Evolutionary conservation across 257 asterid species (phyloP).

Genomic region (Scutellaria minor): DNA sequence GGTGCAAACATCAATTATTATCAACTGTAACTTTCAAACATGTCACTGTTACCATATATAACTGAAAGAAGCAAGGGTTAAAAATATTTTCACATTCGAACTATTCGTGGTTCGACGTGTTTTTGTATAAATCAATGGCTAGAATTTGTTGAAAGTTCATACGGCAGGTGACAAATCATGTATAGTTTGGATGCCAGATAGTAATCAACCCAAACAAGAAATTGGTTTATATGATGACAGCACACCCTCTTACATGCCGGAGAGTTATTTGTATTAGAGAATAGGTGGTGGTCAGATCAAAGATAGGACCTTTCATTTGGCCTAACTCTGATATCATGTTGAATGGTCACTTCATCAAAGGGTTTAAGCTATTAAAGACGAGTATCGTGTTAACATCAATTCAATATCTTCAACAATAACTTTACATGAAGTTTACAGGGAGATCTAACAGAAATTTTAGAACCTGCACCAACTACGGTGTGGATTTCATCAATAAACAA

Average conservation of each 20-base stretch:
- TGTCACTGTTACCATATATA: slow-evolving; percentile 1
- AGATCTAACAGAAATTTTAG: slow-evolving; percentile 18
- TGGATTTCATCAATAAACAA: slow-evolving; percentile 93
- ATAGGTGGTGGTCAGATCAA: not conserved
- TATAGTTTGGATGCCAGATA: no score
- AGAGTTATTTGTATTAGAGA: not conserved
- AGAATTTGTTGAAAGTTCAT: no score
- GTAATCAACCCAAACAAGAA: not conserved
- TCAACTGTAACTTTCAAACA: not conserved
- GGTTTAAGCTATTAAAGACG: not conserved
- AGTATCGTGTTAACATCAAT: not conserved
- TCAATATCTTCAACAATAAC: slow-evolving; percentile 3
- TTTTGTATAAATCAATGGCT: no score
- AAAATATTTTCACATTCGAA: no score
- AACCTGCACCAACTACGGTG: slow-evolving; percentile 98
- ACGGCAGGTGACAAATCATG: no score
- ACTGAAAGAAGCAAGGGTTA: not conserved
- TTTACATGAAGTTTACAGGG: slow-evolving; percentile 7
- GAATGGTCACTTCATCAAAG: not conserved
- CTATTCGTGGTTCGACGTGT: no score
- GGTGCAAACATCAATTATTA: not conserved
- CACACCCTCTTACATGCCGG: not conserved
- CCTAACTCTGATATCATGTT: not conserved
- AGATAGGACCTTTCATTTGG: not conserved
- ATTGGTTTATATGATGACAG: slow-evolving; percentile 10